phyloP scores from a whole-genome alignment of 2,329 filamentous ascomycete genomes.

The Xylaria sp. region DNA sequence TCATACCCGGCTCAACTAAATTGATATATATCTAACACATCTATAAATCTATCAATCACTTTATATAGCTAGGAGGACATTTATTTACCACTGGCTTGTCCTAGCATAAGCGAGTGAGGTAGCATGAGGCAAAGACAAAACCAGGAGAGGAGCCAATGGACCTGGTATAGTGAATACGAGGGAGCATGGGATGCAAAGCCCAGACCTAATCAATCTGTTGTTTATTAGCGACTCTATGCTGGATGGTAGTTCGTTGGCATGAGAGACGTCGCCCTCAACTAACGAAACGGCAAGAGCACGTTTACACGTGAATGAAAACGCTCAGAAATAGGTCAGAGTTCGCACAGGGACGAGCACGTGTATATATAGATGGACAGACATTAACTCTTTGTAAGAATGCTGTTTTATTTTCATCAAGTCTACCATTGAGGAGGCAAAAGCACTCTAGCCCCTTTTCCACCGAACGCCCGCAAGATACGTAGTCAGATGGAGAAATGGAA shows the following conservation, averaged over 20 bases:
- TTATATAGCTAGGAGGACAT: too few species aligned
- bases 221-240: neutral
- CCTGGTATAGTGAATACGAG: too few species aligned
- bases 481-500: conserved; percentile 9
- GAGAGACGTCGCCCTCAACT: neutral
- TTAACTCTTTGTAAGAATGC: neutral
- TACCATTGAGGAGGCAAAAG: conserved; percentile 8
- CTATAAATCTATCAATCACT: too few species aligned
- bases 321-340: neutral
- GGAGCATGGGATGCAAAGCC: neutral
- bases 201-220: neutral
- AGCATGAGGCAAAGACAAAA: too few species aligned
- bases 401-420: conserved; percentile 23
- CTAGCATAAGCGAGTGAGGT: neutral
- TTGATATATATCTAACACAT: neutral
- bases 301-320: neutral
- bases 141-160: neutral
- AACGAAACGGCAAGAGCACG: too few species aligned
- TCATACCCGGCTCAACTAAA: neutral
- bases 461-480: conserved; percentile 31
- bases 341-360: neutral
- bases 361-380: neutral
- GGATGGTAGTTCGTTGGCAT: neutral
- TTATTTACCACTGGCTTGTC: neutral
- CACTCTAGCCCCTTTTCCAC: conserved; percentile 23